Evolutionary conservation across 140 eudicot species (phyloP), one percentile per base, ranked within the genome.

Genomic region (Oenanthe javanica): DNA sequence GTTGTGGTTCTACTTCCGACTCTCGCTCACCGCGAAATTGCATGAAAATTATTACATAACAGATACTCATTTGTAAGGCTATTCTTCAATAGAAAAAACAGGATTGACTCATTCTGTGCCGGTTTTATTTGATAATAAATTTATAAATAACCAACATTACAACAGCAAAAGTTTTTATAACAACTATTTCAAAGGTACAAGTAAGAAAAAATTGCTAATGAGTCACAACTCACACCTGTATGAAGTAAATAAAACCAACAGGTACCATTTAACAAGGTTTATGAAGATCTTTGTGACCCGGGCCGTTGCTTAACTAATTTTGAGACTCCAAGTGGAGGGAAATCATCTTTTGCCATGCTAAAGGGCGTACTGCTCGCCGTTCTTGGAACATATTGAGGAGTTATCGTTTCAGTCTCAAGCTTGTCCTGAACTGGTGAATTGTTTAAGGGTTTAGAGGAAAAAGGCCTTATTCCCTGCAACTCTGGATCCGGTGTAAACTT

Each of bases 321-420:
- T 23, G 40, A 46, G 42, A 27, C 81, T 45, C 91, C 90, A 1
- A 90, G 86, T 4, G 94, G 83, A 10, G 92, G 92, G 81, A 88
- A 90, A 50, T 88, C 87, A 19, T 81, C 78, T 38, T 83, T 84
- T 19, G 79, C 83, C 31, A 23, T 50, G 38, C 76, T 47, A 36
- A 84, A 81, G 54, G 86, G 18, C 38, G 77, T 11, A 27, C 12
- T 72, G 70, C 61, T 79, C 1, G 19, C 54, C 7, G 25, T 77
- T 3, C 14, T 67, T 48, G 78, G 63, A 80, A 36, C 78, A 47
- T 1, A 69, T 9, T 9, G 80, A 79, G 83, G 79, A 47, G 78
- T 46, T 21, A 72, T n/a, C 47, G 52, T 73, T 25, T 69, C 79
- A 74, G 75, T 43, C 77, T 79, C 72, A 14, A 43, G 66, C 49